Conservation (phyloP, 768 basidiomycete genomes). For the Collybia mongolica region DNA sequence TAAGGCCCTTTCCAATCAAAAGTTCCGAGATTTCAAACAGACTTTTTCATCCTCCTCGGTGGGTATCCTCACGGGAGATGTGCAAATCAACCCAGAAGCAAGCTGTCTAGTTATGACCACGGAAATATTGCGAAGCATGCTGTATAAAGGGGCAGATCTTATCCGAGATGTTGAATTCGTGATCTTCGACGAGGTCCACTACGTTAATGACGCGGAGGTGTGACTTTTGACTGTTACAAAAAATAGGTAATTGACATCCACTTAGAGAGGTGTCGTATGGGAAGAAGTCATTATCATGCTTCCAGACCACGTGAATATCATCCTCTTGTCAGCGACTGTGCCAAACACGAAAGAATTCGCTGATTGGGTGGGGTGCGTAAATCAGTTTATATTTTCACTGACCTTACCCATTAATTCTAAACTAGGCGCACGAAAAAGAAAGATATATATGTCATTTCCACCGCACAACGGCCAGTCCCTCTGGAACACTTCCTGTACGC, state of each 20-base stretch:
- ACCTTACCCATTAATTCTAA: constrained; percentile 5
- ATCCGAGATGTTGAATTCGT: constrained; percentile 99
- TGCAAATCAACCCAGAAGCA: constrained; percentile 98
- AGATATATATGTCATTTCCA: constrained; percentile 98
- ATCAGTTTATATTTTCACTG: not conserved
- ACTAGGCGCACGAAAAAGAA: constrained; percentile 96
- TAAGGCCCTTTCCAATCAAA: constrained; percentile 98
- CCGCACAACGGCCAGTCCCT: constrained; percentile 93
- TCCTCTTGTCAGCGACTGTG: constrained; percentile 94
- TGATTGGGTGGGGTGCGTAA: constrained; percentile 94
- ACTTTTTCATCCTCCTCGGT: constrained; percentile 91
- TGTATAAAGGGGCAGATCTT: constrained; percentile 97
- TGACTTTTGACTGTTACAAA: constrained; percentile 6
- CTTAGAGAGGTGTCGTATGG: constrained; percentile 97
- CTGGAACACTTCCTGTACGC: constrained; percentile 97
- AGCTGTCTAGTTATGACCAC: constrained; percentile 98
- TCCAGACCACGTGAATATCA: constrained; percentile 97
- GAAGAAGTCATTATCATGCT: constrained; percentile 99
- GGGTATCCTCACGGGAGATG: constrained; percentile 97
- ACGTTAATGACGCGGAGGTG: constrained; percentile 98
- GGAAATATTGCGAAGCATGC: constrained; percentile 96
- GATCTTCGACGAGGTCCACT: constrained; percentile 99
- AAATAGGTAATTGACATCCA: constrained; percentile 5
- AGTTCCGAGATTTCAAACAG: constrained; percentile 97
- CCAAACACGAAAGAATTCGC: constrained; percentile 98